phyloP scores from a whole-genome alignment of 176 grass and related monocot genomes.

The Cymbopogon citratus region DNA sequence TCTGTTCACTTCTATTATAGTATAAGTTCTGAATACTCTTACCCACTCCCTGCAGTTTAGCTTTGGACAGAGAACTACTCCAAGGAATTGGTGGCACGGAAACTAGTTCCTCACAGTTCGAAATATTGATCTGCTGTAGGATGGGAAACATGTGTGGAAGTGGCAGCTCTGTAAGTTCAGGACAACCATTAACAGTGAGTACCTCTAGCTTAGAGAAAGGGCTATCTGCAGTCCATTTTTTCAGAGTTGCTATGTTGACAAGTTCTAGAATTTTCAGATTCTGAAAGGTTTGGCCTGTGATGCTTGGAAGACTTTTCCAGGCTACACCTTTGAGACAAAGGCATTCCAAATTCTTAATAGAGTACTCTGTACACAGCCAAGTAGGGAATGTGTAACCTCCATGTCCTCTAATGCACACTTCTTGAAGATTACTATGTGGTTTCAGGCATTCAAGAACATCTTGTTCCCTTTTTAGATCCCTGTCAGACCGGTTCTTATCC shows the following conservation, averaged over 20 bases:
- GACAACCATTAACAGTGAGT: neutral
- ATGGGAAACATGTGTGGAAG: too few relatives aligned
- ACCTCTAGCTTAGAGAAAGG: neutral
- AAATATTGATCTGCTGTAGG: fast-evolving
- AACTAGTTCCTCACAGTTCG: neutral
- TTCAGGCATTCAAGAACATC: neutral
- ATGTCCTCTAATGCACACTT: neutral
- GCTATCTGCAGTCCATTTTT: neutral
- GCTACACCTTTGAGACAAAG: neutral
- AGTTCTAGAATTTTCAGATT: neutral
- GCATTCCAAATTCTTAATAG: neutral
- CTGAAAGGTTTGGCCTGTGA: neutral
- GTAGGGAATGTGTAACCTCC: neutral
- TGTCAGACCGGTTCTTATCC: neutral
- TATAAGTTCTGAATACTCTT: fast-evolving
- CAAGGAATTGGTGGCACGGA: too few relatives aligned
- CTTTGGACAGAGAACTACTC: neutral
- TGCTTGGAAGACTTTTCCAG: neutral
- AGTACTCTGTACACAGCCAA: neutral
- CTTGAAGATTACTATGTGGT: neutral
- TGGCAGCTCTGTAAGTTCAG: too few relatives aligned
- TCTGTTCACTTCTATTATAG: neutral
- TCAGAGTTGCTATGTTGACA: neutral
- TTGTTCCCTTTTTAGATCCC: fast-evolving
- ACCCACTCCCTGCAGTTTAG: fast-evolving